phyloP scores from a whole-genome alignment of 202 grass and related monocot genomes.

The Panicum virgatum region DNA sequence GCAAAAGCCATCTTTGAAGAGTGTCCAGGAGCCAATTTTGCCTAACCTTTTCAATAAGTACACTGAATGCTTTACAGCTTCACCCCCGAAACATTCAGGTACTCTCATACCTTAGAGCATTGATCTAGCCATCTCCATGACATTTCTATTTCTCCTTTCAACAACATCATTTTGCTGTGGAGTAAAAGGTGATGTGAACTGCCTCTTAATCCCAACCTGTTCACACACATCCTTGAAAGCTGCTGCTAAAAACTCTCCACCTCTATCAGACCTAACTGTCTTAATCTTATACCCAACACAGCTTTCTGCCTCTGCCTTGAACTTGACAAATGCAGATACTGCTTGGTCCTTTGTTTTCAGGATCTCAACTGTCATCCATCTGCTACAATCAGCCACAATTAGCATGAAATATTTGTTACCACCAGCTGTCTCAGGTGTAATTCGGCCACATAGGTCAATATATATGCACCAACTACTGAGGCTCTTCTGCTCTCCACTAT shows the following conservation, averaged over 20 bases:
- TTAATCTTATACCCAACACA: neutral
- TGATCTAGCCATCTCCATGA: neutral
- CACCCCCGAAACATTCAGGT: too few species aligned
- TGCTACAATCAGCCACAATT: neutral
- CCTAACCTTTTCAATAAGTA: neutral
- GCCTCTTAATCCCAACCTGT: too few species aligned
- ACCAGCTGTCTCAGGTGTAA: neutral
- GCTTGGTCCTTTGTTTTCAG: too few species aligned
- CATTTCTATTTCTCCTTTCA: neutral
- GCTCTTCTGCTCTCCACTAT: neutral
- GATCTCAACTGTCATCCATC: accelerated
- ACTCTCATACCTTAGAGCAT: too few species aligned
- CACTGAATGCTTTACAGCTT: accelerated
- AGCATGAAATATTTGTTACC: neutral
- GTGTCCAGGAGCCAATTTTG: too few species aligned
- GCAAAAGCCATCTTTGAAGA: too few species aligned
- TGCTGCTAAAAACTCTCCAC: too few species aligned
- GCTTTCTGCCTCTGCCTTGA: neutral
- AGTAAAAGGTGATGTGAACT: neutral
- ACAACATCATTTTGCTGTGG: neutral
- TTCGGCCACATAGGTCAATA: neutral
- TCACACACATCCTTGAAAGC: too few species aligned
- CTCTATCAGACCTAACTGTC: too few species aligned
- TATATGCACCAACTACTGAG: neutral
- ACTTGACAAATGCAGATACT: accelerated